A percentile compares a stretch with the other conserved stretches of the same genome.
phyloP scores from a whole-genome alignment of 1,139 yeast genomes.

The Pichia sp. region DNA sequence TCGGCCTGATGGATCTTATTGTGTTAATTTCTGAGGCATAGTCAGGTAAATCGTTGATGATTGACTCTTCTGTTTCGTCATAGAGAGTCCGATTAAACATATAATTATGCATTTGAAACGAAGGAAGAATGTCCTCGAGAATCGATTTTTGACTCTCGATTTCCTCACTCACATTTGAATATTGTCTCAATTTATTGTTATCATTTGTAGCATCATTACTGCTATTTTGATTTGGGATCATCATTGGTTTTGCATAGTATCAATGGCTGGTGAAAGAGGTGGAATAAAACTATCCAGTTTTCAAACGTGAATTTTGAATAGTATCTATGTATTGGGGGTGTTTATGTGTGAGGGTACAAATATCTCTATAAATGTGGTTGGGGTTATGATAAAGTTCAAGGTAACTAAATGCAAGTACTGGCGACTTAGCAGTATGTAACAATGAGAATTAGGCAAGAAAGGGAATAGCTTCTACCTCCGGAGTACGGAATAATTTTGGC shows the following conservation, averaged over 20 bases:
- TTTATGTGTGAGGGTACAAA: too few species aligned
- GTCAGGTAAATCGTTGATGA: conserved; percentile 8
- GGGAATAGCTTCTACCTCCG: too few species aligned
- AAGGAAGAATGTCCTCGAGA: conserved; percentile 48
- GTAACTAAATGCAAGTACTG: too few species aligned
- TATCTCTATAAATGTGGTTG: too few species aligned
- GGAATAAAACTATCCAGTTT: too few species aligned
- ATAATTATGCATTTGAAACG: conserved; percentile 59
- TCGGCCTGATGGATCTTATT: conserved; percentile 12
- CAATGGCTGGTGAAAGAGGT: too few species aligned
- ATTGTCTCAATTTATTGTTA: background rate
- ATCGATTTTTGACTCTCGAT: conserved; percentile 5
- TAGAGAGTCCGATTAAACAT: conserved; percentile 40
- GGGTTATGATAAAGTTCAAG: too few species aligned
- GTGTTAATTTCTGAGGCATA: conserved; percentile 13
- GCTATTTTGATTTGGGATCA: background rate
- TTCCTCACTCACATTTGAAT: background rate
- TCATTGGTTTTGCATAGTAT: background rate
- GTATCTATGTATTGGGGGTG: too few species aligned
- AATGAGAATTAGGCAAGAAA: too few species aligned
- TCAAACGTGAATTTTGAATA: too few species aligned
- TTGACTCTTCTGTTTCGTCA: conserved; percentile 15
- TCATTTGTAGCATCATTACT: conserved; percentile 1
- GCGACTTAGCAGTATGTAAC: too few species aligned
- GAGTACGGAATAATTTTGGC: too few species aligned